These are phyloP conservation scores for Cutaneotrichosporon dermatis DNA, from an alignment of 1,284 basidiomycete genomes.

Conservation along the genomic window DNA sequence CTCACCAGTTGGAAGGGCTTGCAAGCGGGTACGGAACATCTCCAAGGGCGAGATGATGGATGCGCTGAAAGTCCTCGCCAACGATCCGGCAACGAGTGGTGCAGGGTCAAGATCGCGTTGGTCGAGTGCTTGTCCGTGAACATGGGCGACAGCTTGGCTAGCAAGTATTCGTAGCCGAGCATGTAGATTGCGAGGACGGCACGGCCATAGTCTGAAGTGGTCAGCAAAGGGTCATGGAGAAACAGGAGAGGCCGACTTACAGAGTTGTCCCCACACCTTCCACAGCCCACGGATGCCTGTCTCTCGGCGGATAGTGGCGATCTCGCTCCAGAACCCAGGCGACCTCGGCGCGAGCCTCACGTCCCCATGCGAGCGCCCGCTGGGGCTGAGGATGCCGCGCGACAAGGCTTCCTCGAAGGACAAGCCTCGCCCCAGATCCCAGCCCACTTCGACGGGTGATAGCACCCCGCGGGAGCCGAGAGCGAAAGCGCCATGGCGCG, in stretches of 20 bases:
- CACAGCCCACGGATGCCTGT: conserved; percentile 76
- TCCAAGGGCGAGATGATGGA: conserved; percentile 84
- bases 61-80: conserved; percentile 75
- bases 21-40: conserved; percentile 87
- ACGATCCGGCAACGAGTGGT: conserved; percentile 75
- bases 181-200: conserved; percentile 89
- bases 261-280: conserved; percentile 81
- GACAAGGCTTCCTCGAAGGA: conserved; percentile 34
- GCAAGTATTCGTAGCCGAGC: conserved; percentile 88
- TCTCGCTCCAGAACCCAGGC: conserved; percentile 69
- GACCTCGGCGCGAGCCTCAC: neutral
- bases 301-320: conserved; percentile 68
- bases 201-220: conserved; percentile 73
- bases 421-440: conserved; percentile 49
- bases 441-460: conserved; percentile 47
- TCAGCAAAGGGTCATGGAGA: neutral
- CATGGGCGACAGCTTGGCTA: conserved; percentile 48
- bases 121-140: conserved; percentile 26
- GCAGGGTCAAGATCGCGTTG: conserved; percentile 54
- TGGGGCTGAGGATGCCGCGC: conserved; percentile 16
- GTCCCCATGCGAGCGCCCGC: conserved; percentile 21
- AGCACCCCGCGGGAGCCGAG: conserved; percentile 40
- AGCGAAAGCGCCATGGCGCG: conserved; percentile 2
- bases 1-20: conserved; percentile 62
- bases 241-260: conserved; percentile 52